Percentiles rank a stretch among this genome's conserved stretches.
phyloP scores from a whole-genome alignment of 2,329 filamentous ascomycete species.

The Podosphaera fusca region DNA sequence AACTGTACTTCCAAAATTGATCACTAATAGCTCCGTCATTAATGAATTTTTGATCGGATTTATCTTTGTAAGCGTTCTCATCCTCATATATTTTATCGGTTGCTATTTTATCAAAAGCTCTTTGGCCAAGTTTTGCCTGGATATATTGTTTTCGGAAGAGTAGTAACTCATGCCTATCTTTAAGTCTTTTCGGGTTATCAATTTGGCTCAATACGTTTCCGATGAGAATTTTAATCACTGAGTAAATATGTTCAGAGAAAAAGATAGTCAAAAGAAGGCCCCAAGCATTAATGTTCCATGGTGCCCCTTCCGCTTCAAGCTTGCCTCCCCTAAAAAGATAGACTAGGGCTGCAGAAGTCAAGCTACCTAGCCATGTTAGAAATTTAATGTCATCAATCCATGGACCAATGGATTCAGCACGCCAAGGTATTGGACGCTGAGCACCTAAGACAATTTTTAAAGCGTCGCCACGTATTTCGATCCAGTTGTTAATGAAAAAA shows the following conservation, averaged over 20 bases:
- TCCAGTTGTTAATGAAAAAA: conserved; percentile 88
- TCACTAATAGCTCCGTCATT: conserved; percentile 24
- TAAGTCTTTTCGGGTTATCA: conserved; percentile 67
- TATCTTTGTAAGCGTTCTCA: conserved; percentile 24
- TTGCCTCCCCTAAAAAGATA: conserved; percentile 63
- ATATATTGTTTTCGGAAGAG: conserved; percentile 49
- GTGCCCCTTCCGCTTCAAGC: conserved; percentile 39
- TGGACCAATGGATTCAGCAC: conserved; percentile 81
- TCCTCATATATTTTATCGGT: conserved; percentile 23
- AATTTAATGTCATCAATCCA: conserved; percentile 74
- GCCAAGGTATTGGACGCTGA: conserved; percentile 71
- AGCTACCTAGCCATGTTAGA: conserved; percentile 77
- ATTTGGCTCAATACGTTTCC: conserved; percentile 53
- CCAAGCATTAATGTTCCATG: conserved; percentile 53
- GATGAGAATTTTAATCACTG: conserved; percentile 52
- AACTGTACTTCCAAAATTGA: conserved; percentile 40
- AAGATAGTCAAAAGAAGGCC: conserved; percentile 62
- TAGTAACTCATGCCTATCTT: conserved; percentile 63
- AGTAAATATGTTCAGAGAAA: conserved; percentile 71
- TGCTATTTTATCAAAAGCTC: conserved; percentile 25
- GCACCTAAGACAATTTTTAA: conserved; percentile 83
- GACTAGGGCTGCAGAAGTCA: conserved; percentile 70
- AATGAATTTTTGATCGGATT: conserved; percentile 21
- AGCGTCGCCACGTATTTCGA: conserved; percentile 80
- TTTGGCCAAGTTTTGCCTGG: conserved; percentile 42